A percentile compares a stretch with the other conserved stretches of the same genome.
These are phyloP conservation scores for Russula compacta DNA, from an alignment of 768 basidiomycete species.

Conservation along the genomic window DNA sequence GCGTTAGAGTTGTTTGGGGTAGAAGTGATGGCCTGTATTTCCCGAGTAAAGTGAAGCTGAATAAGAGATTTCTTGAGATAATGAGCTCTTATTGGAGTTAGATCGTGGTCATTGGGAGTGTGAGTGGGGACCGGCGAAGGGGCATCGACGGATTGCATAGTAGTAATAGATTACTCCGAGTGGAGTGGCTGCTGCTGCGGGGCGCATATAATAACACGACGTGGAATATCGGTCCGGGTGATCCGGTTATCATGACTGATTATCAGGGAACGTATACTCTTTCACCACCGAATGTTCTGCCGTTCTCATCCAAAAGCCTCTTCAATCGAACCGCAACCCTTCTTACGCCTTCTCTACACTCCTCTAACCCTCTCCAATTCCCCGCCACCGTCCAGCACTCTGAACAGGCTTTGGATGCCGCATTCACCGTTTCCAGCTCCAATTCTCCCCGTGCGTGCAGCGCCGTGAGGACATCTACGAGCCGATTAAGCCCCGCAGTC, in stretches of 20 bases:
- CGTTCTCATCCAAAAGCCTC: slow-evolving; percentile 45
- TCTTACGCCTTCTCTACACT: slow-evolving; percentile 52
- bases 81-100: slow-evolving; percentile 88
- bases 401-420: slow-evolving; percentile 60
- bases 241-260: not conserved
- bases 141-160: not conserved
- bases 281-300: slow-evolving; percentile 33
- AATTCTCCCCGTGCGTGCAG: slow-evolving; percentile 59
- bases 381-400: slow-evolving; percentile 74
- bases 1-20: slow-evolving; percentile 34
- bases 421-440: slow-evolving; percentile 68
- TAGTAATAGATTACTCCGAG: too few species aligned
- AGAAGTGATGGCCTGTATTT: slow-evolving; percentile 60
- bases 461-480: slow-evolving; percentile 66
- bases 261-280: slow-evolving; percentile 30
- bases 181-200: too few species aligned
- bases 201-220: not conserved
- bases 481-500: slow-evolving; percentile 54
- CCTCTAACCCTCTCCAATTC: slow-evolving; percentile 59
- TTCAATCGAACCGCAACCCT: slow-evolving; percentile 55
- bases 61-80: slow-evolving; percentile 97
- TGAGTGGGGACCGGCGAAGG: not conserved
- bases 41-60: slow-evolving; percentile 73
- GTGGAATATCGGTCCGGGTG: not conserved
- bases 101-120: not conserved